Evolutionary conservation across 2,329 filamentous ascomycete genomes (phyloP), one percentile per base, ranked within the genome.

Genomic region (Chaetomiaceae sp.): DNA sequence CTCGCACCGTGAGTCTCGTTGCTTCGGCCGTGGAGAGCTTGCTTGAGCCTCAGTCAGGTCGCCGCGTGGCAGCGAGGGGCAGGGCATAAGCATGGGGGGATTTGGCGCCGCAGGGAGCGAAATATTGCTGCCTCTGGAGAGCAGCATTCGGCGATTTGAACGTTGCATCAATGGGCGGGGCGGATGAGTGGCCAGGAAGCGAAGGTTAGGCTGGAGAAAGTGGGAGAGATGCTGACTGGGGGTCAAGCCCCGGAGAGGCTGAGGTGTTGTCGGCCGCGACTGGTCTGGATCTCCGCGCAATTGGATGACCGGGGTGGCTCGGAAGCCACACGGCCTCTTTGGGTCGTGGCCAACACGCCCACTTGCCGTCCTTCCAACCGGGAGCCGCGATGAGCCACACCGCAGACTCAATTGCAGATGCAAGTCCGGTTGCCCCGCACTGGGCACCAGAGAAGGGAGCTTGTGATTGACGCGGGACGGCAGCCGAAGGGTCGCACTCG

Each of bases 381-480:
- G 3, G 38, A 37, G 38, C 42, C 32, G 42, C 36, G 37, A 44
- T 52, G 53, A 52, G 51, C 51, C 52, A 49, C 52, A 47, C 44
- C 43, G 38, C 38, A 51, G 42, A n/a, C 11, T 29, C 30, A 18
- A 40, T 42, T 20, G 35, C 38, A 42, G 22, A 38, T 29, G n/a
- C n/a, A 32, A 42, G 42, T 42, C 42, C 15, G 24, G 32, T n/a
- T 26, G 27, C 40, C 50, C 43, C 43, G 40, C 46, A 45, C 37
- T 18, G 6, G 2, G 20, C 38, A 51, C 7, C 8, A 44, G n/a
- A n/a, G n/a, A n/a, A n/a, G n/a, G n/a, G n/a, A n/a, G n/a, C n/a
- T n/a, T n/a, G n/a, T 33, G 47, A 19, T 26, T 15, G 27, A 32
- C 38, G 39, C 37, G 43, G 47, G 36, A 39, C 33, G 41, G 40